phyloP scores from a whole-genome alignment of 768 basidiomycete species.

The Tricholomella constricta region DNA sequence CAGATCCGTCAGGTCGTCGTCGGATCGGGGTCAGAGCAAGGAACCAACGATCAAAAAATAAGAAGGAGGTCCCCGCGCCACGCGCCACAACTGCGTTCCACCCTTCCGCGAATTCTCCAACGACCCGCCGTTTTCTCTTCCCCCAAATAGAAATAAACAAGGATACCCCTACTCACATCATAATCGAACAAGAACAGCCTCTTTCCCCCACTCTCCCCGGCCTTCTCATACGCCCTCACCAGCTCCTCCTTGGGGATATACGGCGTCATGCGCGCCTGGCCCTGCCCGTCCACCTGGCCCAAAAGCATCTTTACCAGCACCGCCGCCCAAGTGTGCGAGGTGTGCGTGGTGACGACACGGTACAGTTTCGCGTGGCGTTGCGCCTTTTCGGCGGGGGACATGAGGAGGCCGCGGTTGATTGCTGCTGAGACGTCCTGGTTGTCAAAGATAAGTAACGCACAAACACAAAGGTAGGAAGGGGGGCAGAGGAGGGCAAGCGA shows the following conservation, averaged over 20 bases:
- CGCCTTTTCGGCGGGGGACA: constrained; percentile 77
- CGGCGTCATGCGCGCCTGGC: constrained; percentile 83
- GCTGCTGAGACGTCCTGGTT: constrained; percentile 81
- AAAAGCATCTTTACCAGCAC: constrained; percentile 88
- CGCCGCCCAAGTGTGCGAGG: constrained; percentile 93
- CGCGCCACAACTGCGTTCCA: too few relatives aligned
- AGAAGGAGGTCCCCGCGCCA: too few relatives aligned
- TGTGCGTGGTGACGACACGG: constrained; percentile 88
- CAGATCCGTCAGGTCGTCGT: too few relatives aligned
- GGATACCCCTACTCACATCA: constrained; percentile 85
- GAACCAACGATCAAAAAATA: too few relatives aligned
- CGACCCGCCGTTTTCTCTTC: too few relatives aligned
- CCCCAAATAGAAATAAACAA: too few relatives aligned
- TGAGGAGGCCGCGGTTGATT: constrained; percentile 84
- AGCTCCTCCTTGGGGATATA: constrained; percentile 69
- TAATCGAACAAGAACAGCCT: constrained; percentile 95
- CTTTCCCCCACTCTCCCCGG: constrained; percentile 82
- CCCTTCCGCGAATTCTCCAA: too few relatives aligned
- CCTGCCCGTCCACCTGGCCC: constrained; percentile 75
- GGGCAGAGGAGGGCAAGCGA: background rate
- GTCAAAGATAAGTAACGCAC: background rate
- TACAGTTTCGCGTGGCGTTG: constrained; percentile 74
- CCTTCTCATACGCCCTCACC: constrained; percentile 59
- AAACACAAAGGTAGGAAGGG: background rate
- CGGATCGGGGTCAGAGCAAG: too few relatives aligned